Percentiles rank a stretch among this genome's conserved stretches.
These are phyloP conservation scores for Boechera stricta DNA, from an alignment of 345 rosid genomes.

Conservation along the genomic window DNA sequence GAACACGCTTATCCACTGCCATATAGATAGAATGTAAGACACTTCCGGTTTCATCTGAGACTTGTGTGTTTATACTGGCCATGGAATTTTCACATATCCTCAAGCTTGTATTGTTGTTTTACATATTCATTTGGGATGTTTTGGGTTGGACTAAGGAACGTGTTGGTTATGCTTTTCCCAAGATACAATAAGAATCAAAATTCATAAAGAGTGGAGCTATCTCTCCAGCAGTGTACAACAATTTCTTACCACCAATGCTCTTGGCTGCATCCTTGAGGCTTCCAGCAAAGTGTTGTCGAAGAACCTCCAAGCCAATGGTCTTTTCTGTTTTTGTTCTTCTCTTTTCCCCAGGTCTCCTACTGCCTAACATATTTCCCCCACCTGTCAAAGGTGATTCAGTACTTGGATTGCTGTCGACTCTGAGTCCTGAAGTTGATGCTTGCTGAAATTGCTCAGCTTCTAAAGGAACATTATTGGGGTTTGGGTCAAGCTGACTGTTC, in stretches of 20 bases:
- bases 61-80: background rate
- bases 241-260: constrained; percentile 82
- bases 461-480: constrained; percentile 46
- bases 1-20: constrained; percentile 7
- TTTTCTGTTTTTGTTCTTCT: constrained; percentile 80
- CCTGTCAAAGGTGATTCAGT: constrained; percentile 46
- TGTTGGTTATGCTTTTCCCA: constrained; percentile 22
- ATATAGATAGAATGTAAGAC: background rate
- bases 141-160: background rate
- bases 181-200: constrained; percentile 21
- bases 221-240: constrained; percentile 30
- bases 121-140: constrained; percentile 13
- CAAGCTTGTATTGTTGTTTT: background rate
- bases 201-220: constrained; percentile 23
- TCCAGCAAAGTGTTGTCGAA: constrained; percentile 87
- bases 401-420: constrained; percentile 43
- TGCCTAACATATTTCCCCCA: constrained; percentile 44
- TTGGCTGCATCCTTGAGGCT: constrained; percentile 98
- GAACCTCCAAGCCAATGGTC: constrained; percentile 84
- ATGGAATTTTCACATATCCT: background rate
- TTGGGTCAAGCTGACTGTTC: constrained; percentile 45
- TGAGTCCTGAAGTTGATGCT: constrained; percentile 43
- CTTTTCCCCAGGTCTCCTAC: constrained; percentile 62
- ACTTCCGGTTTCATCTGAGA: background rate
- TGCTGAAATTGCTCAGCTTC: constrained; percentile 50